Evolutionary conservation across 306 rosid species (phyloP), one percentile per base, ranked within the genome.

Genomic region (Cicer bijugum): DNA sequence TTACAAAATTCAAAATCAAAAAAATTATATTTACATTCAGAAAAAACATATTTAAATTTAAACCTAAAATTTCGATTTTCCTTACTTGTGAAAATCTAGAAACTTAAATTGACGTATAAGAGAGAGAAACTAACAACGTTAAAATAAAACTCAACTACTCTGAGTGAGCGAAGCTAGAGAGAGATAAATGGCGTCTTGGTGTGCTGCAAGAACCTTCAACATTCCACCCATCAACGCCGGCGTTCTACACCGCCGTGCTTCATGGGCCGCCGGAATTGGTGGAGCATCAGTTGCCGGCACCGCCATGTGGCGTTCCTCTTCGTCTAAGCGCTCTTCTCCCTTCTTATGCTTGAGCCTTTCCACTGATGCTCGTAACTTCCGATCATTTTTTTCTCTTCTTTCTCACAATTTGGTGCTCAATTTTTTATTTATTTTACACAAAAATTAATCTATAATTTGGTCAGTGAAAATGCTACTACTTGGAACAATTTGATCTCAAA

Each of bases 341-440:
- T 93, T 93, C 68, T 85, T 96, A 56, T 89, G 89, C 85, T 59
- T 81, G 33, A 78, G 86, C 80, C 85, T 88, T 64, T 91, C 98
- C 62, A 75, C 90, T 6, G 84, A 85, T 51, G 0, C 90, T 66
- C 46, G 97, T 91, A 76, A 80, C 45, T 57, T 50, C 65, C 52
- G 50, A 63, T 39, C 60, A 51, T 40, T 68, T 50, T 50, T 11
- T 4, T 17, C 10, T 12, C 12, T 4, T 6, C 12, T 8, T 57
- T 35, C 52, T 39, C 56, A 35, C n/a, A 46, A 44, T 68, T 72
- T 52, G 40, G 1, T n/a, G 33, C 43, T 7, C 17, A 37, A 5
- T 35, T 37, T 37, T 33, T 8, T 19, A 0, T 12, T 45, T 7
- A 12, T 59, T 59, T 61, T 40, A 2, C 15, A 11, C 7, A 14